phyloP scores from a whole-genome alignment of 805 yeast genomes.

The Barnettozyma wickerhamii region DNA sequence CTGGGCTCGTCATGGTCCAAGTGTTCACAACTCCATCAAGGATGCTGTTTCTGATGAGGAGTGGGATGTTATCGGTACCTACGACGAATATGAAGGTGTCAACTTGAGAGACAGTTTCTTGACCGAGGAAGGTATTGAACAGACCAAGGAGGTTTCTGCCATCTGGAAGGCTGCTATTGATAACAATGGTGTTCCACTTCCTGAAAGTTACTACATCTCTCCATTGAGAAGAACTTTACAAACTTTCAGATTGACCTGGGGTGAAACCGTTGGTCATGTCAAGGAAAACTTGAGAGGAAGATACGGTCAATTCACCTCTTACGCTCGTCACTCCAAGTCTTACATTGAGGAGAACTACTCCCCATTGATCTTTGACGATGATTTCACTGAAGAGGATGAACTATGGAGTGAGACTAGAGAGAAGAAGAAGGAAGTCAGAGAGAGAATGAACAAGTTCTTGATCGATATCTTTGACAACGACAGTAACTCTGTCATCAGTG shows the following conservation, averaged over 20 bases:
- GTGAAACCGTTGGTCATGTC: conserved; percentile 1
- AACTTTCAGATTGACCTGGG: conserved; percentile 12
- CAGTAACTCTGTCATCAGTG: conserved; percentile 1
- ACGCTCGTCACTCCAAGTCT: conserved; percentile 9
- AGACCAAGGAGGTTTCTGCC: neutral
- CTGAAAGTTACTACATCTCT: conserved; percentile 8
- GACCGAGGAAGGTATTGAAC: conserved; percentile 5
- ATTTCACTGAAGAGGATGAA: conserved; percentile 9
- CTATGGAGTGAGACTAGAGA: conserved; percentile 5
- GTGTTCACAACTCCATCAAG: conserved; percentile 10
- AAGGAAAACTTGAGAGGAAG: conserved; percentile 12
- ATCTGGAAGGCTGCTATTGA: conserved; percentile 5
- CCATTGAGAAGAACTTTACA: conserved; percentile 13
- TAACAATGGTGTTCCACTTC: conserved; percentile 7
- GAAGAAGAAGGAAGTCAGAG: conserved; percentile 1
- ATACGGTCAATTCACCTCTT: conserved; percentile 8
- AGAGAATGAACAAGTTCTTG: conserved; percentile 1
- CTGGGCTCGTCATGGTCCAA: conserved; percentile 12
- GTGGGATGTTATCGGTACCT: conserved; percentile 4
- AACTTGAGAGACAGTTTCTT: conserved; percentile 9
- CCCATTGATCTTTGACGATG: conserved; percentile 4
- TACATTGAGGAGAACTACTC: conserved; percentile 8
- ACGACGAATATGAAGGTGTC: conserved; percentile 4
- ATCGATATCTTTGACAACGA: conserved; percentile 2
- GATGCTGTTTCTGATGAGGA: conserved; percentile 6